These are phyloP conservation scores for Boletus coccyginus DNA, from an alignment of 768 basidiomycete genomes.

Conservation along the genomic window DNA sequence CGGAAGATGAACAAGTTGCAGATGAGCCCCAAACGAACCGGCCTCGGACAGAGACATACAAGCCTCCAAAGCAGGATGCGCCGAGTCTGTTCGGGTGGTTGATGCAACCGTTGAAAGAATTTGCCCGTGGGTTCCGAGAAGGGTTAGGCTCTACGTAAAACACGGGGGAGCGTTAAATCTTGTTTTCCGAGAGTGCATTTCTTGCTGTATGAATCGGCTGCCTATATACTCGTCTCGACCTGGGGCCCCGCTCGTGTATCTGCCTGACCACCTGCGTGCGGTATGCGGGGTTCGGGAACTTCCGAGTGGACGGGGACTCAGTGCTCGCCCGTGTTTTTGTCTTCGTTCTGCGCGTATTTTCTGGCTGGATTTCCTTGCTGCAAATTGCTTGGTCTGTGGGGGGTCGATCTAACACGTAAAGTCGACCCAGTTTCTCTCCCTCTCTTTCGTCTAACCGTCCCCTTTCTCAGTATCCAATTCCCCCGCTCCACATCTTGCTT, in stretches of 20 bases:
- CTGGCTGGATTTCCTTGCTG: constrained; percentile 3
- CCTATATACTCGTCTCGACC: constrained; percentile 4
- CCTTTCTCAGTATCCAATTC: not conserved
- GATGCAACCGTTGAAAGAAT: constrained; percentile 58
- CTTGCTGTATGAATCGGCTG: constrained; percentile 2
- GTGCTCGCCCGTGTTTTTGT: constrained; percentile 6
- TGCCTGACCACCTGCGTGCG: constrained; percentile 20
- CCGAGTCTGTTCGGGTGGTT: constrained; percentile 58
- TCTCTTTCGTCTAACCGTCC: not conserved
- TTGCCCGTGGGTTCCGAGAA: constrained; percentile 67
- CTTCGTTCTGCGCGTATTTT: constrained; percentile 22
- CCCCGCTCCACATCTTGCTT: not conserved
- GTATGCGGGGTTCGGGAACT: constrained; percentile 26
- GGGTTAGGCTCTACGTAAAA: constrained; percentile 38
- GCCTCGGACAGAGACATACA: constrained; percentile 48
- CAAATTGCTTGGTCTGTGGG: constrained; percentile 12
- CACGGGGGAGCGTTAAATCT: not conserved
- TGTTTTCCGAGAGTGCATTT: constrained; percentile 1
- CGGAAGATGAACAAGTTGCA: constrained; percentile 26
- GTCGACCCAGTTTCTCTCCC: not conserved
- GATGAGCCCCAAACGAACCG: constrained; percentile 49
- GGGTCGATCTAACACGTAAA: constrained; percentile 12
- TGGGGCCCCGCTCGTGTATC: too few species aligned
- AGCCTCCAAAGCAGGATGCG: constrained; percentile 41
- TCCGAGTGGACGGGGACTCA: constrained; percentile 17